A percentile compares a stretch with the other conserved stretches of the same genome.
phyloP scores from a whole-genome alignment of 202 grass and related monocot species.

The Schoenoplectus triqueter region DNA sequence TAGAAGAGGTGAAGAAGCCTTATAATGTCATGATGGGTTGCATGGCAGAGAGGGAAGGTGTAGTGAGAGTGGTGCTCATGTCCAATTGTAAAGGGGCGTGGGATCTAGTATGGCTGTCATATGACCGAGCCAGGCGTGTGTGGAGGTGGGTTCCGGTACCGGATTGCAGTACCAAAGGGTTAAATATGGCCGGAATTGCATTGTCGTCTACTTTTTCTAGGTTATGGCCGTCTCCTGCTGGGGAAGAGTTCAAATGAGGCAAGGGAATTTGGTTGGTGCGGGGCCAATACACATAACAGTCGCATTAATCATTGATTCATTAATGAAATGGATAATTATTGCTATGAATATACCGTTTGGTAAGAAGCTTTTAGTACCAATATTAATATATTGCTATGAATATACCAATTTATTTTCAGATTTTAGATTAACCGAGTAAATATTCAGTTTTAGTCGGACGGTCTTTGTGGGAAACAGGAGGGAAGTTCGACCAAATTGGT shows the following conservation, averaged over 20 bases:
- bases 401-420: background rate
- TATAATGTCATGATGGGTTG: slow-evolving; percentile 86
- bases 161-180: slow-evolving; percentile 76
- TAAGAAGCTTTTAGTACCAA: background rate
- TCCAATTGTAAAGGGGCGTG: slow-evolving; percentile 82
- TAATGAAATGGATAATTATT: background rate
- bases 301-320: no score
- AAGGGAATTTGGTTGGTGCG: background rate
- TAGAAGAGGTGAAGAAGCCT: slow-evolving; percentile 67
- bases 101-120: slow-evolving; percentile 88
- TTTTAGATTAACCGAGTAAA: background rate
- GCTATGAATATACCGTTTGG: background rate
- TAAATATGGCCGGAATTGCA: slow-evolving; percentile 98
- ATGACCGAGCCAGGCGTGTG: slow-evolving; percentile 48
- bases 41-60: slow-evolving; percentile 77
- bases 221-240: slow-evolving; percentile 59
- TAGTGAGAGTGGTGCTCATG: slow-evolving; percentile 77
- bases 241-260: slow-evolving; percentile 35
- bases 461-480: background rate
- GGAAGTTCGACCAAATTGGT: background rate
- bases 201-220: slow-evolving; percentile 91
- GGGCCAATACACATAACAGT: background rate
- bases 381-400: background rate
- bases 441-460: background rate
- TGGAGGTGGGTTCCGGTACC: slow-evolving; percentile 91